A percentile compares a stretch with the other conserved stretches of the same genome.
These are phyloP conservation scores for Phytophthora aleatoria DNA, from an alignment of 352 stramenopile species.

Conservation along the genomic window DNA sequence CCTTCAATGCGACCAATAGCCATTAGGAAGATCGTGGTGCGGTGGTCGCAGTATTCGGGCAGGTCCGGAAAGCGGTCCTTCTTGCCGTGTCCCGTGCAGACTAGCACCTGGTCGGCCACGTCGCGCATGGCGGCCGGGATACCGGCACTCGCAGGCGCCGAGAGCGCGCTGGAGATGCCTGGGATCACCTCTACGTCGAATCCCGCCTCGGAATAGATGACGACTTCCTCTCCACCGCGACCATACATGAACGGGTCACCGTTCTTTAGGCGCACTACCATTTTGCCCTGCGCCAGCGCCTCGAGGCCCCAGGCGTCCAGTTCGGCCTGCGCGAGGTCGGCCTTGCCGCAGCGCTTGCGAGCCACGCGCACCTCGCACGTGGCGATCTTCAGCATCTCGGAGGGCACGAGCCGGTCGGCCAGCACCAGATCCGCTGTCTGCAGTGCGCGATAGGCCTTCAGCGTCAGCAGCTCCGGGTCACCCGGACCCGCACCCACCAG, in stretches of 20 bases:
- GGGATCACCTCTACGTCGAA: slow-evolving; percentile 89
- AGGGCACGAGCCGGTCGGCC: slow-evolving; percentile 91
- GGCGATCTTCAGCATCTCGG: slow-evolving; percentile 91
- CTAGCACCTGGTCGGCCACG: slow-evolving; percentile 92
- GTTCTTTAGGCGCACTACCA: slow-evolving; percentile 97
- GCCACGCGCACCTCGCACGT: slow-evolving; percentile 91
- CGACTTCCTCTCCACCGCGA: slow-evolving; percentile 93
- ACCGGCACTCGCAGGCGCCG: slow-evolving; percentile 91
- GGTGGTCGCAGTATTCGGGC: slow-evolving; percentile 94
- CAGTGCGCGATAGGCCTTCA: slow-evolving; percentile 90
- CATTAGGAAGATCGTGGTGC: slow-evolving; percentile 98
- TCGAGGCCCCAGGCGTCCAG: slow-evolving; percentile 95
- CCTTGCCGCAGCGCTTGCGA: slow-evolving; percentile 94
- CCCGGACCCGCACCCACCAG: slow-evolving; percentile 93
- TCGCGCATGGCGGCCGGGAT: slow-evolving; percentile 97
- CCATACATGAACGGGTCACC: slow-evolving; percentile 98
- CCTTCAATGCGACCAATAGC: slow-evolving; percentile 93
- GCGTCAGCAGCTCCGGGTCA: slow-evolving; percentile 94
- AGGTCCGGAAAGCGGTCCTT: slow-evolving; percentile 92
- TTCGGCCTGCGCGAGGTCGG: slow-evolving; percentile 92
- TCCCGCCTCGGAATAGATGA: slow-evolving; percentile 74
- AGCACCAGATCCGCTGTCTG: slow-evolving; percentile 92
- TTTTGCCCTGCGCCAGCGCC: slow-evolving; percentile 83
- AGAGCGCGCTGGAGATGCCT: slow-evolving; percentile 95
- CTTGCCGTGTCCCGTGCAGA: slow-evolving; percentile 95